Conservation (phyloP, 1,139 yeast species). For the Schizosaccharomyces versatilis region DNA sequence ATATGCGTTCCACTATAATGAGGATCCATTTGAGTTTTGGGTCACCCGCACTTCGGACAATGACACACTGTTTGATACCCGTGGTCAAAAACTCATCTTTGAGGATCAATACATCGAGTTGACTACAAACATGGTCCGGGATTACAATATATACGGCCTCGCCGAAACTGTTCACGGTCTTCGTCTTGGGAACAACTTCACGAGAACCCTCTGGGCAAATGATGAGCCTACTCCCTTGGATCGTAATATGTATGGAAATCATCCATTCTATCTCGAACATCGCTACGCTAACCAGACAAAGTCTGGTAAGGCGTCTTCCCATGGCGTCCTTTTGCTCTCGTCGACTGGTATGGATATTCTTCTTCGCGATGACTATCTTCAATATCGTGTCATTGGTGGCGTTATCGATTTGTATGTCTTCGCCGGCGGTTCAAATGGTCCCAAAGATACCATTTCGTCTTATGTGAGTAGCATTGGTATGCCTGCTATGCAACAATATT, state of each 20-base stretch:
- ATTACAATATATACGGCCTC: slow-evolving; percentile 19
- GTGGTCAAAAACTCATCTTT: slow-evolving; percentile 19
- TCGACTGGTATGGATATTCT: slow-evolving; percentile 15
- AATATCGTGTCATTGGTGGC: slow-evolving; percentile 17
- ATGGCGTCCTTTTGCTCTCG: slow-evolving; percentile 13
- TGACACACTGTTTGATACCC: slow-evolving; percentile 19
- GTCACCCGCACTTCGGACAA: slow-evolving; percentile 17
- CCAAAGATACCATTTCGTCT: slow-evolving; percentile 19
- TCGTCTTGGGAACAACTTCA: slow-evolving; percentile 17
- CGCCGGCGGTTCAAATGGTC: slow-evolving; percentile 18
- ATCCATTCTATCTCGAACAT: slow-evolving; percentile 20
- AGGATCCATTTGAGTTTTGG: slow-evolving; percentile 18
- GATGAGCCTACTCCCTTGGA: slow-evolving; percentile 12
- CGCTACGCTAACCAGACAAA: slow-evolving; percentile 6
- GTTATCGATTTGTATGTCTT: slow-evolving; percentile 20
- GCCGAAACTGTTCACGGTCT: slow-evolving; percentile 21
- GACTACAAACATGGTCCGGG: slow-evolving; percentile 10
- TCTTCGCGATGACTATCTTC: slow-evolving; percentile 13
- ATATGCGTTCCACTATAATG: slow-evolving; percentile 15
- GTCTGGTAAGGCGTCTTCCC: not conserved
- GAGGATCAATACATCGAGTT: slow-evolving; percentile 8
- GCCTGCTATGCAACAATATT: slow-evolving; percentile 20
- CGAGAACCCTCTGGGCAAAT: slow-evolving; percentile 14
- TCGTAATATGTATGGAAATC: slow-evolving; percentile 15
- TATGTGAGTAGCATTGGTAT: slow-evolving; percentile 17